phyloP scores from a whole-genome alignment of 805 yeast genomes.

The Lipomyces lipofer region DNA sequence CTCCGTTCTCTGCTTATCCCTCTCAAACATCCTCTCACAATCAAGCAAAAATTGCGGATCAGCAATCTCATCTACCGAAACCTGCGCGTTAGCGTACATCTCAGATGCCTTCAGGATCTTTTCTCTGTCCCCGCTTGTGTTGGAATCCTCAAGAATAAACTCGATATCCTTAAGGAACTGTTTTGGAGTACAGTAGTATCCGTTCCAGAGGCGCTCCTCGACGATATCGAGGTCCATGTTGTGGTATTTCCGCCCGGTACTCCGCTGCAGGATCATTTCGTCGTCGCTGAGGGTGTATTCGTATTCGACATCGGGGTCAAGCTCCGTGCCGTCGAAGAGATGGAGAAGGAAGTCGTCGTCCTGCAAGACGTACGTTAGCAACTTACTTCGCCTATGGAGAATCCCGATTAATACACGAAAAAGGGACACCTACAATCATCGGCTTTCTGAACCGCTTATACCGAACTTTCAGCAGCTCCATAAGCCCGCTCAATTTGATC shows the following conservation, averaged over 20 bases:
- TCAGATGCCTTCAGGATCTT: slow-evolving; percentile 79
- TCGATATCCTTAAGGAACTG: slow-evolving; percentile 85
- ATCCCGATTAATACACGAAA: not conserved
- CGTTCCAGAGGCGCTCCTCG: slow-evolving; percentile 96
- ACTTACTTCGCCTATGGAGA: not conserved
- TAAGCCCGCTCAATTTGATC: slow-evolving; percentile 78
- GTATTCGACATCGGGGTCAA: slow-evolving; percentile 38
- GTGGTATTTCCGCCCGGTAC: slow-evolving; percentile 68
- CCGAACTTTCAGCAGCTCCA: slow-evolving; percentile 85
- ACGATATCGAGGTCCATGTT: slow-evolving; percentile 93
- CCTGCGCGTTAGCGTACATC: slow-evolving; percentile 95
- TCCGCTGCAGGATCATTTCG: slow-evolving; percentile 76
- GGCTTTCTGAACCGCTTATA: slow-evolving; percentile 92
- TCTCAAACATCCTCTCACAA: slow-evolving; percentile 67
- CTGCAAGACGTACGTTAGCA: not conserved
- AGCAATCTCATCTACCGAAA: slow-evolving; percentile 83
- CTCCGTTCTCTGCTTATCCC: slow-evolving; percentile 58
- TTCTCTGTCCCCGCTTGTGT: slow-evolving; percentile 77
- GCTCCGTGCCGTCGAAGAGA: slow-evolving; percentile 64
- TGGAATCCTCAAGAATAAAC: slow-evolving; percentile 77
- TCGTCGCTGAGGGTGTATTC: slow-evolving; percentile 40
- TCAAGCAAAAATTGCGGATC: slow-evolving; percentile 70
- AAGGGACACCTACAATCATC: slow-evolving; percentile 50
- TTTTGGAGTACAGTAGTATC: slow-evolving; percentile 87
- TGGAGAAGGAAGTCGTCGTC: slow-evolving; percentile 69